Percentiles rank a stretch among this genome's conserved stretches.
phyloP scores from a whole-genome alignment of 192 early-diverging fungal species.

The Paraglomus occultum region DNA sequence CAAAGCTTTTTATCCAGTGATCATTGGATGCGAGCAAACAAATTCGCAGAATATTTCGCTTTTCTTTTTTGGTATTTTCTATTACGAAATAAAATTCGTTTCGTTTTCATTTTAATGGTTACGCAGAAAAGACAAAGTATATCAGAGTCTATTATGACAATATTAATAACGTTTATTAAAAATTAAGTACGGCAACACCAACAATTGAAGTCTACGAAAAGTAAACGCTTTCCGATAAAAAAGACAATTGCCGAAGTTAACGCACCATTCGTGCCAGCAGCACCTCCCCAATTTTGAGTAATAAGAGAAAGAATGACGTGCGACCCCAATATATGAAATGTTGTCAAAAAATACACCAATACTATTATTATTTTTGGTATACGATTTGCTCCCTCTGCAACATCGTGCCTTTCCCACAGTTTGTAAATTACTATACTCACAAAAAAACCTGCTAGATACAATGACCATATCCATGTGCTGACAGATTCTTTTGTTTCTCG shows the following conservation, averaged over 20 bases:
- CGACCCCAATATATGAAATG: slow-evolving; percentile 4
- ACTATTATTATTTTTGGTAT: neutral
- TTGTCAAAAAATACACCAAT: neutral
- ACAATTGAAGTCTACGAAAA: slow-evolving; percentile 16
- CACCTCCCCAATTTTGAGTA: slow-evolving; percentile 12
- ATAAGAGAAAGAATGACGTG: slow-evolving; percentile 11
- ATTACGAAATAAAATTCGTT: too few species aligned
- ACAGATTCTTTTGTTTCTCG: neutral
- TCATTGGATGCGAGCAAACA: too few species aligned
- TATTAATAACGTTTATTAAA: too few species aligned
- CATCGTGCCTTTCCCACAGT: neutral
- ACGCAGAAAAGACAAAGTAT: too few species aligned
- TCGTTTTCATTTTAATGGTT: too few species aligned
- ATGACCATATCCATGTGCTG: slow-evolving; percentile 10
- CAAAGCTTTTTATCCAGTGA: too few species aligned
- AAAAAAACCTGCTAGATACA: neutral
- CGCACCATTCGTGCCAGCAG: neutral
- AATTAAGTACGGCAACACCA: too few species aligned
- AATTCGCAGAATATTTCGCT: too few species aligned
- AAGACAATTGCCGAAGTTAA: slow-evolving; percentile 18
- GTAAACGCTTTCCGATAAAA: slow-evolving; percentile 18
- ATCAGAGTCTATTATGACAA: too few species aligned
- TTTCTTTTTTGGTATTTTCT: too few species aligned
- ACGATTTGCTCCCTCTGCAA: neutral
- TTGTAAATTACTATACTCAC: neutral